Percentiles rank a stretch among this genome's conserved stretches.
Evolutionary conservation across 2,329 filamentous ascomycete genomes (phyloP).

Genomic region (Furcasterigmium furcatum): DNA sequence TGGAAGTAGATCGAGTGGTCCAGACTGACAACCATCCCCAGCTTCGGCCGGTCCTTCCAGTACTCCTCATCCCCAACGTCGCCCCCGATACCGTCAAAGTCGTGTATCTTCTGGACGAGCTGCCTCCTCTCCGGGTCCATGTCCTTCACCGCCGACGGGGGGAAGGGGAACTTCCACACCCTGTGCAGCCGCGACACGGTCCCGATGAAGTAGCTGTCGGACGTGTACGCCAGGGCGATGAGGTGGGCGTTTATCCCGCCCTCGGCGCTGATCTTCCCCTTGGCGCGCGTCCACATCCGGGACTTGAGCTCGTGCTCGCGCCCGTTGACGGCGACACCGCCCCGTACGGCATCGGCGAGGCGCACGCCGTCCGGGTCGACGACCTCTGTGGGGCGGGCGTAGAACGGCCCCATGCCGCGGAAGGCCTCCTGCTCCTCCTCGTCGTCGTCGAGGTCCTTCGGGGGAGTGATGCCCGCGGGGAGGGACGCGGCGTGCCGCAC

Average conservation of each 20-base stretch:
- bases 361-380: conserved; percentile 34
- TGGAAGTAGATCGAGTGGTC: conserved; percentile 74
- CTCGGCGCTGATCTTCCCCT: conserved; percentile 67
- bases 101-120: conserved; percentile 32
- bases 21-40: conserved; percentile 84
- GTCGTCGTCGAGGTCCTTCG: conserved; percentile 31
- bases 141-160: conserved; percentile 49
- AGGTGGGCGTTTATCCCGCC: conserved; percentile 81
- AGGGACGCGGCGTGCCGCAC: conserved; percentile 65
- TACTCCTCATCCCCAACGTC: conserved; percentile 40
- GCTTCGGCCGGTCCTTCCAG: conserved; percentile 47
- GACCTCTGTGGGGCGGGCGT: conserved; percentile 29
- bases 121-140: conserved; percentile 37
- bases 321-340: neutral
- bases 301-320: conserved; percentile 57
- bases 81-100: conserved; percentile 39
- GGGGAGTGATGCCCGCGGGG: conserved; percentile 39
- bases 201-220: conserved; percentile 89
- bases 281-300: conserved; percentile 70
- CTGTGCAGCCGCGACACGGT: conserved; percentile 79
- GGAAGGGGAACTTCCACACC: conserved; percentile 68
- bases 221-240: conserved; percentile 87
- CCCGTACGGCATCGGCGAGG: conserved; percentile 5
- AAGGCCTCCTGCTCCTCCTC: conserved; percentile 46
- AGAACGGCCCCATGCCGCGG: conserved; percentile 31